Percentiles rank a stretch among this genome's conserved stretches.
phyloP scores from a whole-genome alignment of 257 asterid species.

The Avicennia marina region DNA sequence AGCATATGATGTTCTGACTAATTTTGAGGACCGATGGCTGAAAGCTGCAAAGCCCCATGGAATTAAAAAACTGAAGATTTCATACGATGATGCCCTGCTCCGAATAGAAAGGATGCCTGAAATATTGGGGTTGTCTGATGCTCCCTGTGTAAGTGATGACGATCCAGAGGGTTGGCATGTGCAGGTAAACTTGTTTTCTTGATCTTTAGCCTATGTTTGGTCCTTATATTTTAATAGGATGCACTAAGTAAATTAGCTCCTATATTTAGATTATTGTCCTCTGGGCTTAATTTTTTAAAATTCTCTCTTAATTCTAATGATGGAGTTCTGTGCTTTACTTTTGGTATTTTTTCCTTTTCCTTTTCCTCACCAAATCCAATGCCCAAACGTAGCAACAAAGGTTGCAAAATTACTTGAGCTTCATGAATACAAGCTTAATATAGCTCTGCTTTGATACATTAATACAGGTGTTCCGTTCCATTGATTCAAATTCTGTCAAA shows the following conservation, averaged over 20 bases:
- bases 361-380: not conserved
- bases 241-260: not conserved
- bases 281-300: not conserved
- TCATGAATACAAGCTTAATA: too few relatives aligned
- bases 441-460: constrained; percentile 1
- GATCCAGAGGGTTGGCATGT: constrained; percentile 94
- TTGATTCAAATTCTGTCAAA: constrained; percentile 94
- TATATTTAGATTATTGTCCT: not conserved
- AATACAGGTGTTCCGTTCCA: constrained; percentile 85
- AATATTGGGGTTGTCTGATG: constrained; percentile 65
- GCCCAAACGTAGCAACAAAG: not conserved
- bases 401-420: not conserved
- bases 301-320: too few relatives aligned
- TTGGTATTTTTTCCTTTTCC: not conserved
- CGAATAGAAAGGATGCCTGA: constrained; percentile 86
- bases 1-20: constrained; percentile 85
- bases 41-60: constrained; percentile 93
- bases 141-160: constrained; percentile 55
- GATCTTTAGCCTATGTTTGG: not conserved
- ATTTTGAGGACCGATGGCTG: constrained; percentile 93
- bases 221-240: not conserved
- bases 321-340: not conserved
- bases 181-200: constrained; percentile 47
- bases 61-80: constrained; percentile 66
- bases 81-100: constrained; percentile 88